phyloP scores from a whole-genome alignment of 1,284 basidiomycete species.

The Rhodofomes roseus region DNA sequence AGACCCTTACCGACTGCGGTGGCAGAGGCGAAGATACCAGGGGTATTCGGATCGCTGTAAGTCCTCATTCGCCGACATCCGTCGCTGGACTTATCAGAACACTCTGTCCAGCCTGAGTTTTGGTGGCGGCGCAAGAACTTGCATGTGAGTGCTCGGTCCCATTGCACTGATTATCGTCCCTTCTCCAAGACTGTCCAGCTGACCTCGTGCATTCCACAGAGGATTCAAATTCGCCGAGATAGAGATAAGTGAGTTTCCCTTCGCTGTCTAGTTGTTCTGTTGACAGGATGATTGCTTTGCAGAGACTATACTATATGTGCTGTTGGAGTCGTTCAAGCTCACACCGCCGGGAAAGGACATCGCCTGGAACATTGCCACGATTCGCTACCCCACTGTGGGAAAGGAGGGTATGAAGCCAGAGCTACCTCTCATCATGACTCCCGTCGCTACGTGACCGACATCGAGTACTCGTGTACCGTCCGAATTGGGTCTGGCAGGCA shows the following conservation, averaged over 20 bases:
- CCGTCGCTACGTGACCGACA: too few relatives aligned
- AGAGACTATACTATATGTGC: constrained; percentile 12
- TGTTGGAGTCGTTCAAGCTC: constrained; percentile 9
- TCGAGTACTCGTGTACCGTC: too few relatives aligned
- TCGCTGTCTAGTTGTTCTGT: too few relatives aligned
- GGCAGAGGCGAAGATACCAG: not conserved
- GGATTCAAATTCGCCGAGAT: not conserved
- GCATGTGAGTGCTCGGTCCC: not conserved
- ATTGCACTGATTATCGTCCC: too few relatives aligned
- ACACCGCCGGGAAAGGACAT: constrained; percentile 5
- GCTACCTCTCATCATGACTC: constrained; percentile 1
- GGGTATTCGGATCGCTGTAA: not conserved
- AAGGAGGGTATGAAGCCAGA: constrained; percentile 6
- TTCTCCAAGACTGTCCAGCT: not conserved
- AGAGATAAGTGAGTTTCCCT: not conserved
- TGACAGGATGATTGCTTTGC: too few relatives aligned
- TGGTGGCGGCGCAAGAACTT: not conserved
- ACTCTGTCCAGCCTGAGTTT: not conserved
- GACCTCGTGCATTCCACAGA: not conserved
- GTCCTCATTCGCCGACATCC: too few relatives aligned
- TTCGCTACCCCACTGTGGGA: constrained; percentile 13
- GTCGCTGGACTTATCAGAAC: not conserved
- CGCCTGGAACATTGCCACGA: constrained; percentile 9
- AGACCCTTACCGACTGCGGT: not conserved
- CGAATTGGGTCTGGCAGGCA: too few relatives aligned